Base-by-base conservation (phyloP, 495 filamentous ascomycete species). In the Penicillium antarcticum region DNA sequence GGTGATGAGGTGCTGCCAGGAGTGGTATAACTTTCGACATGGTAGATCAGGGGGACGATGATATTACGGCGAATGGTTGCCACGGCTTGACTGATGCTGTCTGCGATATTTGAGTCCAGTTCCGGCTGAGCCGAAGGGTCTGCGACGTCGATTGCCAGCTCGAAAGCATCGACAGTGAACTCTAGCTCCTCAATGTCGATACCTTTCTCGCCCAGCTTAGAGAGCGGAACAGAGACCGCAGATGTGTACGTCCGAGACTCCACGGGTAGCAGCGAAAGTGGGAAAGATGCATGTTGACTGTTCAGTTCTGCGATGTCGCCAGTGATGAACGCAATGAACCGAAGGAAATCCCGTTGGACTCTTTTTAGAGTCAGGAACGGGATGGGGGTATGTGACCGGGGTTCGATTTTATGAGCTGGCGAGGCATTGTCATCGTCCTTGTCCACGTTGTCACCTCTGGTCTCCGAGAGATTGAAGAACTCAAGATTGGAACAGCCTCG, bases 401-500 rank as follows among this genome's bases (percentile, higher is more conserved):
- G 78, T 62, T 60, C 77, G 56, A 46, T 52, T 53, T 52, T 69
- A 34, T 49, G 65, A 50, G 51, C 67, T 55, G 53, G 58, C 6
- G 63, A 63, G 7, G 55, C 32, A 17, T 75, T 66, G 3, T 67
- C 64, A 24, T 61, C 60, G 31, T 71, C 62, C 17, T 67, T 66
- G 16, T 17, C 23, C n/a, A 17, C 35, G n/a, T 56, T 43, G n/a
- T 67, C 61, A 4, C 57, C 45, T 16, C 59, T 54, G 38, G 61
- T 59, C 50, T 70, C 61, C 3, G 69, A 69, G n/a, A 89, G 65
- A 57, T 92, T 92, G 71, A 85, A 91, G 56, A 86, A 91, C 61
- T 90, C 87, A 29, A 87, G 71, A 55, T 90, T 91, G 9, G 87
- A 88, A 65, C 85, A 89, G 16, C 67, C 68, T 48, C 79, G 72